These are phyloP conservation scores for Balakata baccata DNA, from an alignment of 345 rosid species.

Conservation along the genomic window DNA sequence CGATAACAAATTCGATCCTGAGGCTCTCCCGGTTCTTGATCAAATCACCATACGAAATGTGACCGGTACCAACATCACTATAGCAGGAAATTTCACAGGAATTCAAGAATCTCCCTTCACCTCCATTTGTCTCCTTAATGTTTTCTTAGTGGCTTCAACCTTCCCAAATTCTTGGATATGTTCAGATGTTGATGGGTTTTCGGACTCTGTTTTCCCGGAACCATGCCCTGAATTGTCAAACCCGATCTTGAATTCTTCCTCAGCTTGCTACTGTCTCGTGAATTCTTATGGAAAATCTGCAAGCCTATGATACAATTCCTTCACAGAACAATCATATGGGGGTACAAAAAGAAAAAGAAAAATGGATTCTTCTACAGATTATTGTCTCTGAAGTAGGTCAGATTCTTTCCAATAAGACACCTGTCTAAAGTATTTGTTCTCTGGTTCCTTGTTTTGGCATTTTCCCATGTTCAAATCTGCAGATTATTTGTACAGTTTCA, in stretches of 20 bases:
- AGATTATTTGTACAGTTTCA: slow-evolving; percentile 70
- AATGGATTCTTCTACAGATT: slow-evolving; percentile 28
- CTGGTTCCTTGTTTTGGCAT: slow-evolving; percentile 23
- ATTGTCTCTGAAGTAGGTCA: slow-evolving; percentile 22
- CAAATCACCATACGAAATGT: slow-evolving; percentile 48
- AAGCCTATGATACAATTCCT: slow-evolving; percentile 39
- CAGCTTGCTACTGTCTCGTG: slow-evolving; percentile 27
- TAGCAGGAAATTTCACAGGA: slow-evolving; percentile 75
- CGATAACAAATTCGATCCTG: slow-evolving; percentile 61
- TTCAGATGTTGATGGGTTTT: slow-evolving; percentile 66
- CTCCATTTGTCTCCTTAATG: slow-evolving; percentile 55
- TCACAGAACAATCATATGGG: background rate
- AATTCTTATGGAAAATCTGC: slow-evolving; percentile 38
- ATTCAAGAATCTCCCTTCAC: slow-evolving; percentile 67
- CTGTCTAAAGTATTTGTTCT: slow-evolving; percentile 37
- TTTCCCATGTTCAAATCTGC: slow-evolving; percentile 35
- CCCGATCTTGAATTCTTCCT: slow-evolving; percentile 32
- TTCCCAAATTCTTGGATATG: slow-evolving; percentile 56
- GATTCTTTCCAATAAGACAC: slow-evolving; percentile 57
- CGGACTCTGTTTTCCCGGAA: slow-evolving; percentile 62
- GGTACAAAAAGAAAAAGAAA: background rate
- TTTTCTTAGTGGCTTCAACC: slow-evolving; percentile 44
- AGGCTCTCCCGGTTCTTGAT: slow-evolving; percentile 57
- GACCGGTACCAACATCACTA: slow-evolving; percentile 50
- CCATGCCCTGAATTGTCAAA: slow-evolving; percentile 57